A percentile compares a stretch with the other conserved stretches of the same genome.
Conservation (phyloP, 352 stramenopile species). For the Thalassiosira livingstoniorum region DNA sequence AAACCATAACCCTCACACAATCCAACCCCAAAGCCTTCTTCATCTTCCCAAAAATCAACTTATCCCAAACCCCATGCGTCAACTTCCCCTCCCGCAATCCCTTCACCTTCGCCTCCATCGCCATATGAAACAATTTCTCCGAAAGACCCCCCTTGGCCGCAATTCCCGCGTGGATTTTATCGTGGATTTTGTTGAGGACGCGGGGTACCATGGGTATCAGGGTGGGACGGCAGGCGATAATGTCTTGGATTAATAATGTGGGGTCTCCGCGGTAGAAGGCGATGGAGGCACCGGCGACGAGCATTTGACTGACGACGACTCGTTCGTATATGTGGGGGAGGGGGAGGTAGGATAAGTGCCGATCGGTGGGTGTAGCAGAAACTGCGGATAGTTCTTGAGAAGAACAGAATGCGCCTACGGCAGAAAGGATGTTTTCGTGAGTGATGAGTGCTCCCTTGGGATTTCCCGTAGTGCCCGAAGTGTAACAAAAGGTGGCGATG, state of each 20-base stretch:
- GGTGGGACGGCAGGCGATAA: constrained; percentile 90
- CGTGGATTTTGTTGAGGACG: constrained; percentile 96
- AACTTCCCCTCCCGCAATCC: constrained; percentile 81
- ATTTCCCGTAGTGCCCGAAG: constrained; percentile 94
- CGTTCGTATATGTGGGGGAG: constrained; percentile 97
- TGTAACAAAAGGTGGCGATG: constrained; percentile 92
- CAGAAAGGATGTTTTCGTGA: constrained; percentile 88
- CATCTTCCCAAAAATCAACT: constrained; percentile 95
- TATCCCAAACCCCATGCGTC: constrained; percentile 91
- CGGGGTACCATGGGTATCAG: constrained; percentile 93
- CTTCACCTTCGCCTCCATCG: constrained; percentile 85
- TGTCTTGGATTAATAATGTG: constrained; percentile 91
- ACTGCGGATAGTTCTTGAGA: no score
- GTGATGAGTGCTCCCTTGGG: constrained; percentile 94
- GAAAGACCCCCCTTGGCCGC: constrained; percentile 87
- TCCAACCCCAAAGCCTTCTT: constrained; percentile 91
- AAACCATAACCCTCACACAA: constrained; percentile 89
- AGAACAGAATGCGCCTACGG: constrained; percentile 65
- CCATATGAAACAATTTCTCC: constrained; percentile 90
- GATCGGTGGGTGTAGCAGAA: constrained; percentile 76
- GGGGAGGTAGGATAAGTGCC: constrained; percentile 95
- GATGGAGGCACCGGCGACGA: constrained; percentile 88
- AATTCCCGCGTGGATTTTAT: constrained; percentile 88
- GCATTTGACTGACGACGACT: constrained; percentile 86
- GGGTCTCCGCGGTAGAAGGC: constrained; percentile 94